Conservation (phyloP, 805 yeast genomes). For the Millerozyma acaciae region DNA sequence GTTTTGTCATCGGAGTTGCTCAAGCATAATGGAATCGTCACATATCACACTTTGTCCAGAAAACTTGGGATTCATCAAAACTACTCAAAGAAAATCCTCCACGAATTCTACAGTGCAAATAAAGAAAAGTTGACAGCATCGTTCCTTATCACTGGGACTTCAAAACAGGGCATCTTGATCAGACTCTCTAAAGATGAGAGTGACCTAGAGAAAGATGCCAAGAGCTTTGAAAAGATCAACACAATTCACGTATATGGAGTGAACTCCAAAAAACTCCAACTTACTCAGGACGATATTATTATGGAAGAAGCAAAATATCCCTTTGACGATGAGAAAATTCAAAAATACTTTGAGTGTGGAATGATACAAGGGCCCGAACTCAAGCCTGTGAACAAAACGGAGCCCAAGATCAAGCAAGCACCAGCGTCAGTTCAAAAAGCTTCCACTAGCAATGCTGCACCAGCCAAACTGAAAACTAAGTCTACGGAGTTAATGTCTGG, state of each 20-base stretch:
- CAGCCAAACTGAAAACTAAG: conserved; percentile 5
- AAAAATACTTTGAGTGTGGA: conserved; percentile 23
- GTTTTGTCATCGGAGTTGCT: conserved; percentile 25
- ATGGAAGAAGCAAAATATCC: conserved; percentile 13
- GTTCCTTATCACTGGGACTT: conserved; percentile 40
- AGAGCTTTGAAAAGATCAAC: conserved; percentile 23
- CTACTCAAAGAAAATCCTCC: conserved; percentile 38
- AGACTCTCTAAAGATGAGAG: conserved; percentile 21
- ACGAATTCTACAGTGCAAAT: conserved; percentile 35
- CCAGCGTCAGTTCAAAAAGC: conserved; percentile 4
- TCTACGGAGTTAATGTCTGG: conserved; percentile 20
- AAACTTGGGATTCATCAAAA: conserved; percentile 32
- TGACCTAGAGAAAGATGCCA: conserved; percentile 20
- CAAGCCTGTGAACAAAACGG: conserved; percentile 1
- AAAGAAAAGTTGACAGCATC: conserved; percentile 34
- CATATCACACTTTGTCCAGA: conserved; percentile 42
- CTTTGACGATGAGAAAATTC: conserved; percentile 11
- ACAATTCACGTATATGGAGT: conserved; percentile 41
- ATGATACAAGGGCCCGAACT: conserved; percentile 31
- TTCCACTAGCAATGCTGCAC: conserved; percentile 10
- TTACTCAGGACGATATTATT: conserved; percentile 3
- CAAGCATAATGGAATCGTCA: conserved; percentile 24
- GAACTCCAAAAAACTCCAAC: conserved; percentile 4
- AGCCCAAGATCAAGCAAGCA: conserved; percentile 3
- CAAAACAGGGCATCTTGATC: conserved; percentile 13